Evolutionary conservation across 768 basidiomycete genomes (phyloP), one percentile per base, ranked within the genome.

Genomic region (Leccinum sublutescens): DNA sequence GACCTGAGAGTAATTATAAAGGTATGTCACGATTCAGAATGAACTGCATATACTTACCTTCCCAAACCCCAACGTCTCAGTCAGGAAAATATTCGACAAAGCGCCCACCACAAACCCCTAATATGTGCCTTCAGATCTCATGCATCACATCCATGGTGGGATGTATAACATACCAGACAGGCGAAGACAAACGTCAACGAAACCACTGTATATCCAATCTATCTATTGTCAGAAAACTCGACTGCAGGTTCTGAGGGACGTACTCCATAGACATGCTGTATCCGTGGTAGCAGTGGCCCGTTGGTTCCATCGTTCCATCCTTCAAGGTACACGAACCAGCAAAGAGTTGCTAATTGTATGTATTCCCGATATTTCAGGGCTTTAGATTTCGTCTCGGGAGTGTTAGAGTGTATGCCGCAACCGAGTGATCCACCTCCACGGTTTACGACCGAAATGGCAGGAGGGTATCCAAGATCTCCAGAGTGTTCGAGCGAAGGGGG

Each of bases 271-370:
- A 82, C 79, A 7, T 72, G 69, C 68, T 89, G 89, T 51, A 93
- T 85, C 11, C 84, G 79, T 1, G 89, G 91, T 5, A 93, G 72
- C 19, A 94, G 72, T 1, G 91, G 89, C 2, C 91, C 91, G 14
- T 83, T 82, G 0, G 85, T 80, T 12, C 85, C 86, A 69, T 91
- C 91, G 65, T 87, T 90, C 89, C 89, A 93, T 15, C 91, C 91
- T 15, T 79, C 79, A 4, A 89, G 72, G 59, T 86, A 85, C 50
- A 87, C 54, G 11, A 77, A 74, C 74, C 77, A 83, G 62, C 85
- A 88, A 36, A 85, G 72, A 1, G 85, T 69, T 17, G 73, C 63
- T 58, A 86, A 82, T 60, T 89, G 86, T 27, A 86, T 69, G 57
- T 51, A 52, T 60, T 66, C 65, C 38, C 62, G 62, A 50, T 38